Evolutionary conservation across 1,284 basidiomycete genomes (phyloP).

Genomic region (Coniferiporia weirii): DNA sequence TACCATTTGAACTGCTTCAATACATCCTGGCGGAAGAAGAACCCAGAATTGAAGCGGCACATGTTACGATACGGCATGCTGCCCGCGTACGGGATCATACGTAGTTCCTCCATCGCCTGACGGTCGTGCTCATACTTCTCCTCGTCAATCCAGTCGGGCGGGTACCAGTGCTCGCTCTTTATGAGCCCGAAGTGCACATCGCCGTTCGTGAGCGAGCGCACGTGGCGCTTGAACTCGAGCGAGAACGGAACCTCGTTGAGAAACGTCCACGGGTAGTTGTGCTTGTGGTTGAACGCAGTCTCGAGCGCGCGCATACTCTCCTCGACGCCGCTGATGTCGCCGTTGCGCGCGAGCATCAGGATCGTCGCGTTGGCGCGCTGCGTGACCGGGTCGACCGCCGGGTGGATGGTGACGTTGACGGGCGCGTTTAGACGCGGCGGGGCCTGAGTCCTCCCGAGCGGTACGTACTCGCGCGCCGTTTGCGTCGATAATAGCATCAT

Average conservation of each 20-base stretch:
- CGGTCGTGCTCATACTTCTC: constrained; percentile 48
- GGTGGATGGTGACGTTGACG: constrained; percentile 1
- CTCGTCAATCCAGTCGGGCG: constrained; percentile 63
- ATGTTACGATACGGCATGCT: constrained; percentile 27
- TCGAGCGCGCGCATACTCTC: constrained; percentile 29
- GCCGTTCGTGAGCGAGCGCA: constrained; percentile 26
- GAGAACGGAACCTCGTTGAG: constrained; percentile 42
- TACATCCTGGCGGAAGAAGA: constrained; percentile 47
- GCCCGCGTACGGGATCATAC: neutral
- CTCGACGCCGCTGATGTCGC: constrained; percentile 32
- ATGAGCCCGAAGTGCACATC: constrained; percentile 51
- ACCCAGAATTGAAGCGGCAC: constrained; percentile 52
- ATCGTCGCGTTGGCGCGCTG: constrained; percentile 37
- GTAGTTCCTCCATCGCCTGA: constrained; percentile 34
- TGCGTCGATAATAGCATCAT: neutral
- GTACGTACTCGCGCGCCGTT: neutral
- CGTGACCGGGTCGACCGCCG: constrained; percentile 5
- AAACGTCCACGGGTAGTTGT: constrained; percentile 25
- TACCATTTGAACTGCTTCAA: constrained; percentile 48
- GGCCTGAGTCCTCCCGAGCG: neutral
- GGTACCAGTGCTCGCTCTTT: constrained; percentile 37
- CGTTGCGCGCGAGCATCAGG: constrained; percentile 39
- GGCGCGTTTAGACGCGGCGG: neutral
- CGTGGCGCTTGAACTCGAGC: constrained; percentile 37
- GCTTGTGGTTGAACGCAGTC: constrained; percentile 20